Evolutionary conservation across 306 rosid species (phyloP).

Genomic region (Gynostemma pentaphyllum): DNA sequence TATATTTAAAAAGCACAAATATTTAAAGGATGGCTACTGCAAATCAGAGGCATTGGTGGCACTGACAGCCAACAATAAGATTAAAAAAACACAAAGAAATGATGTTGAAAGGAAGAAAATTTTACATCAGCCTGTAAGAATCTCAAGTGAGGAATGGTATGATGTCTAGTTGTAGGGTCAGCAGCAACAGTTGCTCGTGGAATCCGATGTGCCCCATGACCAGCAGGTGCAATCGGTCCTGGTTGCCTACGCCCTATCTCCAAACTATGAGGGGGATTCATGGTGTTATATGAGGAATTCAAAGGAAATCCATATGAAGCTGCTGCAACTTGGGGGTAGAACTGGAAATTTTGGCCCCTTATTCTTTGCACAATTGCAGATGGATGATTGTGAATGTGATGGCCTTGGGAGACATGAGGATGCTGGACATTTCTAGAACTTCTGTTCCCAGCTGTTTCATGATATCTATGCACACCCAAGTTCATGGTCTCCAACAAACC

Average conservation of each 20-base stretch:
- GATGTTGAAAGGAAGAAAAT: constrained; percentile 3
- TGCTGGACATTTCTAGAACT: constrained; percentile 28
- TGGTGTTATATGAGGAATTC: constrained; percentile 34
- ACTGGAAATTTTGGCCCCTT: constrained; percentile 51
- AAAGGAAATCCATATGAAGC: constrained; percentile 55
- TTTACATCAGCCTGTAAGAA: constrained; percentile 73
- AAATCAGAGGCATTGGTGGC: no score
- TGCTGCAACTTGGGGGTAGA: constrained; percentile 44
- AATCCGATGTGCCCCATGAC: constrained; percentile 53
- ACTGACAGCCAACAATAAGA: background rate
- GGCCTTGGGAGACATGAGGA: constrained; percentile 45
- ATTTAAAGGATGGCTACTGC: background rate
- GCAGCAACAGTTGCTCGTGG: constrained; percentile 38
- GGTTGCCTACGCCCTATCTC: constrained; percentile 57
- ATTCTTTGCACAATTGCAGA: constrained; percentile 55
- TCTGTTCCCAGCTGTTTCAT: constrained; percentile 45
- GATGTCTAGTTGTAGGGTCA: constrained; percentile 47
- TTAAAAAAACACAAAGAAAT: background rate
- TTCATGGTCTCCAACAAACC: constrained; percentile 17
- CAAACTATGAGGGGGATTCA: constrained; percentile 39
- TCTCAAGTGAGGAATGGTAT: constrained; percentile 48
- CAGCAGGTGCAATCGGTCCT: constrained; percentile 36
- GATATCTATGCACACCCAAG: constrained; percentile 68
- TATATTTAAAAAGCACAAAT: background rate
- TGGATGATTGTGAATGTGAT: constrained; percentile 46